These are phyloP conservation scores for Pugionium dolabratum DNA, from an alignment of 345 rosid species.

Conservation along the genomic window DNA sequence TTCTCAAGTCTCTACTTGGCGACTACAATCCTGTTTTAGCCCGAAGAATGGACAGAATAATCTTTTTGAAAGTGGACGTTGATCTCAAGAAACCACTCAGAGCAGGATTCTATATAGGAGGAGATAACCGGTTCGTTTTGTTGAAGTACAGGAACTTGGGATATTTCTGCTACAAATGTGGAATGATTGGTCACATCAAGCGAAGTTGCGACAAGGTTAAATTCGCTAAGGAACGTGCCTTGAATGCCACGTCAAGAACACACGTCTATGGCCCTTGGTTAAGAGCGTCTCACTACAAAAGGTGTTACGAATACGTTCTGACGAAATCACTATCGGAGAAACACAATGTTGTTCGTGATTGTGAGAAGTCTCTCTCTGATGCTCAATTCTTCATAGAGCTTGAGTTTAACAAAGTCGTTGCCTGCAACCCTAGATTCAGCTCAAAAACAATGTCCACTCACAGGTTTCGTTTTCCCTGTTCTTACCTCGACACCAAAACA, in stretches of 20 bases:
- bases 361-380: slow-evolving; percentile 19
- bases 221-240: slow-evolving; percentile 5
- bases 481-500: slow-evolving; percentile 20
- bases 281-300: background rate
- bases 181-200: slow-evolving; percentile 23
- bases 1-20: background rate
- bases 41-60: background rate
- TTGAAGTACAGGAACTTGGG: slow-evolving; percentile 9
- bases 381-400: slow-evolving; percentile 30
- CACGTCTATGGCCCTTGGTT: slow-evolving; percentile 32
- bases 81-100: slow-evolving; percentile 35
- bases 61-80: background rate
- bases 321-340: background rate
- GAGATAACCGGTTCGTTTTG: slow-evolving; percentile 18
- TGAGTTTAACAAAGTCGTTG: background rate
- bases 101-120: slow-evolving; percentile 12
- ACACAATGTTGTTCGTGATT: slow-evolving; percentile 5
- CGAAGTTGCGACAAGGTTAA: slow-evolving; percentile 7
- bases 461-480: slow-evolving; percentile 27
- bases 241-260: slow-evolving; percentile 26
- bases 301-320: background rate
- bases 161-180: slow-evolving; percentile 31
- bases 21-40: background rate
- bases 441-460: background rate
- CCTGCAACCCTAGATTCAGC: background rate